A percentile compares a stretch with the other conserved stretches of the same genome.
Evolutionary conservation across 352 stramenopile genomes (phyloP).

Genomic region (Blastocystis sp.): DNA sequence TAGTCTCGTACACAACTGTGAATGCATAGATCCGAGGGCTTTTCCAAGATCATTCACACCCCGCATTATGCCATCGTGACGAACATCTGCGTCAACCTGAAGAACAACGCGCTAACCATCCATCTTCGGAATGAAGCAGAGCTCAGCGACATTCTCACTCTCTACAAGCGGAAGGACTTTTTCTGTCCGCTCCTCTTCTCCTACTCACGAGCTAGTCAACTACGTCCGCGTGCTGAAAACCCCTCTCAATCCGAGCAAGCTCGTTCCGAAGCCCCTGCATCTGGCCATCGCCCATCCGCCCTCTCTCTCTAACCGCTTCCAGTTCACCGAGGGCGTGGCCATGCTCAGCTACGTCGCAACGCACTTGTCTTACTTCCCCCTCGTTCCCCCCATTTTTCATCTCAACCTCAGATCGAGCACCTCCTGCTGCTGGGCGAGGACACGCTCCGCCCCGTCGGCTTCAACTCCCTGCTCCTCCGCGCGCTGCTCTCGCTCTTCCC

Average conservation of each 20-base stretch:
- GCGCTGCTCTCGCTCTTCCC: conserved; percentile 35
- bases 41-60: neutral
- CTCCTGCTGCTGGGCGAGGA: conserved; percentile 17
- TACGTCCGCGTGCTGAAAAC: conserved; percentile 37
- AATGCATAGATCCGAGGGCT: conserved; percentile 24
- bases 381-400: neutral
- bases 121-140: neutral
- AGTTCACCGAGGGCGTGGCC: conserved; percentile 20
- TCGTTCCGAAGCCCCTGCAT: conserved; percentile 15
- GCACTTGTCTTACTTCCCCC: conserved; percentile 16
- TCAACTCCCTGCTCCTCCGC: neutral
- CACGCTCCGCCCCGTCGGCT: neutral
- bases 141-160: conserved; percentile 5
- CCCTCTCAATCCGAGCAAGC: conserved; percentile 1
- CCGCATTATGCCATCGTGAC: conserved; percentile 9
- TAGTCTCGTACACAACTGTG: neutral
- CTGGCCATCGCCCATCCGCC: conserved; percentile 2
- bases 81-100: conserved; percentile 46
- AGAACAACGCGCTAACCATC: conserved; percentile 12
- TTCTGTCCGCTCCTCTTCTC: neutral
- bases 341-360: conserved; percentile 24
- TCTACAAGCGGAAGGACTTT: conserved; percentile 9
- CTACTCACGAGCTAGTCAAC: conserved; percentile 23
- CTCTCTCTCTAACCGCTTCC: conserved; percentile 22
- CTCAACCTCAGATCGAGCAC: neutral